phyloP scores from a whole-genome alignment of 176 grass and related monocot species.

The Bolboschoenus planiculmis region DNA sequence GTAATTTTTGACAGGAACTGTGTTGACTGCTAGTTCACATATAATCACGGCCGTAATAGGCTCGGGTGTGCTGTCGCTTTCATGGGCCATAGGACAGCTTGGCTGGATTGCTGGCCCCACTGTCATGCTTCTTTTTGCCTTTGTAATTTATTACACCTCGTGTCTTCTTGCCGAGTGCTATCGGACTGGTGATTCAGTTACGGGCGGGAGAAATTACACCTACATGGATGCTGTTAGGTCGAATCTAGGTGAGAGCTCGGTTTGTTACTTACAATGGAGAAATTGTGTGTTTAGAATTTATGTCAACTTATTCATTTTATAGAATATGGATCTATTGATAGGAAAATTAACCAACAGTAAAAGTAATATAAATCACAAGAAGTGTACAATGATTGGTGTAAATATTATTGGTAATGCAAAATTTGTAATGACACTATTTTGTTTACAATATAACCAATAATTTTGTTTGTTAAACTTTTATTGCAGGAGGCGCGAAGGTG shows the following conservation, averaged over 20 bases:
- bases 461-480: not conserved
- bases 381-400: not conserved
- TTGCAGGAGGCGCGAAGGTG: conserved; percentile 41
- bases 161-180: conserved; percentile 43
- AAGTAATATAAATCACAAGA: not conserved
- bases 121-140: conserved; percentile 48
- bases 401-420: not conserved
- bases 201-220: conserved; percentile 50
- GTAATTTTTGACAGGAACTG: conserved; percentile 25
- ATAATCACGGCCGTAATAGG: conserved; percentile 61
- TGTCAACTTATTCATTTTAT: not conserved
- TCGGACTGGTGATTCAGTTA: conserved; percentile 32
- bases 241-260: conserved; percentile 30
- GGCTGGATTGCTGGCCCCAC: conserved; percentile 41
- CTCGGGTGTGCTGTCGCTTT: conserved; percentile 42
- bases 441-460: not conserved
- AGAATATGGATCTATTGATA: not conserved
- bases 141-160: conserved; percentile 44
- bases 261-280: not conserved
- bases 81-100: conserved; percentile 45
- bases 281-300: not conserved
- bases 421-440: not conserved
- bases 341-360: not conserved
- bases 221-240: conserved; percentile 54
- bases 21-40: conserved; percentile 52